Evolutionary conservation across 768 basidiomycete genomes (phyloP).

Genomic region (Rhizopogon sp.): DNA sequence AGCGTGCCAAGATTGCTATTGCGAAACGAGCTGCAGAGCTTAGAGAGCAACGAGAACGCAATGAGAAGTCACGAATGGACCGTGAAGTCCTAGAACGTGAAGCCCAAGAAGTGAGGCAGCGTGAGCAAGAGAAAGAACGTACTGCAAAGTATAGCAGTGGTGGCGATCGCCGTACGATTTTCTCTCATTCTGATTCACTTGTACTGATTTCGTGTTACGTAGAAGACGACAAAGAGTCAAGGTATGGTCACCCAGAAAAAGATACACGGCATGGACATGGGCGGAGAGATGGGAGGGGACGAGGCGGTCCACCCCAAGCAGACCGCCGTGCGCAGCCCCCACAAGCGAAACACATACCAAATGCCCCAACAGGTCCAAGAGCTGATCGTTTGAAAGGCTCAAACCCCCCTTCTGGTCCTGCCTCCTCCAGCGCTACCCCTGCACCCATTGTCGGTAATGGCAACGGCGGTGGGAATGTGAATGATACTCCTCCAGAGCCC

Average conservation of each 20-base stretch:
- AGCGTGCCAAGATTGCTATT: slow-evolving; percentile 85
- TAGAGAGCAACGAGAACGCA: slow-evolving; percentile 59
- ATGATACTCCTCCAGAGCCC: slow-evolving; percentile 27
- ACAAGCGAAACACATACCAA: slow-evolving; percentile 31
- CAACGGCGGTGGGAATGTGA: slow-evolving; percentile 5
- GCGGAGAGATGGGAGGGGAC: slow-evolving; percentile 35
- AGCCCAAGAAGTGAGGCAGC: slow-evolving; percentile 61
- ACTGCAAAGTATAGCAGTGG: slow-evolving; percentile 36
- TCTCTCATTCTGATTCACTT: neutral
- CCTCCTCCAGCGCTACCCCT: slow-evolving; percentile 40
- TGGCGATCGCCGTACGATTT: slow-evolving; percentile 29
- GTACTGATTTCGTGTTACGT: slow-evolving; percentile 11
- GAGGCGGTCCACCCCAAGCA: slow-evolving; percentile 28
- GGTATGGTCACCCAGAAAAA: slow-evolving; percentile 47
- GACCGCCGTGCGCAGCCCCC: slow-evolving; percentile 30
- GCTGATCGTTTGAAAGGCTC: slow-evolving; percentile 56
- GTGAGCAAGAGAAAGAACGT: slow-evolving; percentile 37
- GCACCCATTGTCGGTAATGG: slow-evolving; percentile 14
- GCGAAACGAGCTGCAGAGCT: slow-evolving; percentile 85
- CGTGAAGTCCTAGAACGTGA: slow-evolving; percentile 71
- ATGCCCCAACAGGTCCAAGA: slow-evolving; percentile 81
- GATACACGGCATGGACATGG: slow-evolving; percentile 36
- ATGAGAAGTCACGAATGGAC: slow-evolving; percentile 55
- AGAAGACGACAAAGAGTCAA: slow-evolving; percentile 45
- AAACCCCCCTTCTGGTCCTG: slow-evolving; percentile 18